These are phyloP conservation scores for Magnaporthales sp. DNA, from an alignment of 2,329 filamentous ascomycete genomes.

Conservation along the genomic window DNA sequence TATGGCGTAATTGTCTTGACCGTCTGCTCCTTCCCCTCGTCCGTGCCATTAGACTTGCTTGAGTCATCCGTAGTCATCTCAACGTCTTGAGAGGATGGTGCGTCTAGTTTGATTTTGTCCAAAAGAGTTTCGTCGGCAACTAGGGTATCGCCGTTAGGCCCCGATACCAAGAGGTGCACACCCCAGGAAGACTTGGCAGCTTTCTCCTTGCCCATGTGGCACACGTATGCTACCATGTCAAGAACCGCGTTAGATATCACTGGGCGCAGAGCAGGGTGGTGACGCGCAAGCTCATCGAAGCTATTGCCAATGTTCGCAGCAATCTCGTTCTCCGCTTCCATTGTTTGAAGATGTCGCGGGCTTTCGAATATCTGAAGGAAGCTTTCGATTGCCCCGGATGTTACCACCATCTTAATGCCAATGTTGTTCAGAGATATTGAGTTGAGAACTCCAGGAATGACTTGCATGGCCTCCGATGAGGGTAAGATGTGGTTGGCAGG, in stretches of 20 bases:
- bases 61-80: background rate
- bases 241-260: conserved; percentile 79
- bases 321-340: conserved; percentile 61
- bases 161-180: conserved; percentile 49
- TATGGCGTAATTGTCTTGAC: conserved; percentile 51
- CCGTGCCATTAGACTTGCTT: conserved; percentile 10
- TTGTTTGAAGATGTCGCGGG: conserved; percentile 74
- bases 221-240: conserved; percentile 79
- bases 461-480: conserved; percentile 80
- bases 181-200: conserved; percentile 64
- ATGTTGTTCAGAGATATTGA: conserved; percentile 87
- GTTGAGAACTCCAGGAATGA: conserved; percentile 80
- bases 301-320: conserved; percentile 68
- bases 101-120: background rate
- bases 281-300: conserved; percentile 90
- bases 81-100: background rate
- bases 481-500: conserved; percentile 70
- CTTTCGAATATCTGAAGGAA: conserved; percentile 98
- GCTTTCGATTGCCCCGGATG: conserved; percentile 71
- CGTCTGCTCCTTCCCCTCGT: conserved; percentile 12
- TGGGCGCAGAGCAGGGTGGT: conserved; percentile 77
- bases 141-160: background rate
- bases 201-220: conserved; percentile 62
- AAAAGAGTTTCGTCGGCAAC: background rate
- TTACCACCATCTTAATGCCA: conserved; percentile 80